Evolutionary conservation across 805 yeast species (phyloP).

Genomic region (Scheffersomyces coipomensis): DNA sequence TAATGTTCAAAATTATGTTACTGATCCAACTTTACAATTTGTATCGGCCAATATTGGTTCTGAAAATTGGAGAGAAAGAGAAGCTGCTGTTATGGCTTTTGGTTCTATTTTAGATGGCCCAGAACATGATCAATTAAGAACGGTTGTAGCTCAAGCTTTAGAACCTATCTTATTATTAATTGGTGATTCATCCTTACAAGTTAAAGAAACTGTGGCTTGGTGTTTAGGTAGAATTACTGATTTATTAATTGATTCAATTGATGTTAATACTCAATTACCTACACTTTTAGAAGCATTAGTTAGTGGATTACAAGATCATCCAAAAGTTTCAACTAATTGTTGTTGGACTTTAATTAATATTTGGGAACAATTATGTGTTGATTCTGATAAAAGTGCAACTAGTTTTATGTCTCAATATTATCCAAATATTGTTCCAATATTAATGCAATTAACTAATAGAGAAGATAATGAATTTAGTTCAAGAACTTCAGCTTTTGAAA

Average conservation of each 20-base stretch:
- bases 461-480: conserved; percentile 82
- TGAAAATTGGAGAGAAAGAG: conserved; percentile 77
- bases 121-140: conserved; percentile 63
- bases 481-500: conserved; percentile 96
- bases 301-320: conserved; percentile 84
- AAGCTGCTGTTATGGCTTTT: conserved; percentile 98
- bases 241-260: conserved; percentile 73
- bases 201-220: conserved; percentile 97
- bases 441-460: conserved; percentile 67
- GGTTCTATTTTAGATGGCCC: conserved; percentile 97
- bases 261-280: conserved; percentile 63
- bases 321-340: conserved; percentile 93
- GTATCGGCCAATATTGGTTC: conserved; percentile 67
- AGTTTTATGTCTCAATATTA: conserved; percentile 77
- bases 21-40: conserved; percentile 79
- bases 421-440: conserved; percentile 62
- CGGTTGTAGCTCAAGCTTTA: conserved; percentile 77
- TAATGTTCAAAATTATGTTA: conserved; percentile 81
- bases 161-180: conserved; percentile 74
- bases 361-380: conserved; percentile 72
- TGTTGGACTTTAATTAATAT: conserved; percentile 96
- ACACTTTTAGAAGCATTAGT: conserved; percentile 70
- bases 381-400: conserved; percentile 47
- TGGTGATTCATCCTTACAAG: conserved; percentile 75
- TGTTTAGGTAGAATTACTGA: conserved; percentile 96